Evolutionary conservation across 108 stramenopile genomes (phyloP).

Genomic region (Pseudonitzschia pungens): DNA sequence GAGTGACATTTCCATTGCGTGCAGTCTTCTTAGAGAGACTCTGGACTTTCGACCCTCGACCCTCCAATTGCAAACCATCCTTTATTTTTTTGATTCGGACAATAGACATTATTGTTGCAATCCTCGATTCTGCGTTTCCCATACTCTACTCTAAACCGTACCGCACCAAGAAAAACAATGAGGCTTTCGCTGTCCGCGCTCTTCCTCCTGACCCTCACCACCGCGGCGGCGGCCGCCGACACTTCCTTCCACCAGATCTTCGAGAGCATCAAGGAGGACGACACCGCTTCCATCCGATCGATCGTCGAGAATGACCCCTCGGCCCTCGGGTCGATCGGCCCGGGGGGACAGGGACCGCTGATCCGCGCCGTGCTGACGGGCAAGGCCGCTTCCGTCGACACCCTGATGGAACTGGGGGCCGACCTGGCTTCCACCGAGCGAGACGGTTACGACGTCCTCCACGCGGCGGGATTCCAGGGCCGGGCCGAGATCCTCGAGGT

Average conservation of each 20-base stretch:
- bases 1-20: no score
- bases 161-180: slow-evolving; percentile 1
- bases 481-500: slow-evolving; percentile 37
- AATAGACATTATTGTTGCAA: no score
- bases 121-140: no score
- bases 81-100: no score
- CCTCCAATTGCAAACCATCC: no score
- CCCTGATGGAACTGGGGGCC: slow-evolving; percentile 37
- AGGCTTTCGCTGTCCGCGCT: not conserved
- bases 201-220: not conserved
- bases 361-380: slow-evolving; percentile 39
- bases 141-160: no score
- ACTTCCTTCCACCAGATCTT: not conserved
- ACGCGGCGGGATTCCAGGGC: slow-evolving; percentile 57
- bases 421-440: slow-evolving; percentile 41
- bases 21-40: no score
- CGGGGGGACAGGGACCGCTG: slow-evolving; percentile 46
- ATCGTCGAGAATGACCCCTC: slow-evolving; percentile 2
- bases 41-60: no score
- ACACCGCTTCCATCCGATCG: not conserved
- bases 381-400: slow-evolving; percentile 31
- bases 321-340: slow-evolving; percentile 15
- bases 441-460: slow-evolving; percentile 51
- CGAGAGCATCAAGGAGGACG: not conserved
- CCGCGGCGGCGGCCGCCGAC: not conserved